Conservation (phyloP, 345 rosid genomes). For the Excoecaria cochinchinensis region DNA sequence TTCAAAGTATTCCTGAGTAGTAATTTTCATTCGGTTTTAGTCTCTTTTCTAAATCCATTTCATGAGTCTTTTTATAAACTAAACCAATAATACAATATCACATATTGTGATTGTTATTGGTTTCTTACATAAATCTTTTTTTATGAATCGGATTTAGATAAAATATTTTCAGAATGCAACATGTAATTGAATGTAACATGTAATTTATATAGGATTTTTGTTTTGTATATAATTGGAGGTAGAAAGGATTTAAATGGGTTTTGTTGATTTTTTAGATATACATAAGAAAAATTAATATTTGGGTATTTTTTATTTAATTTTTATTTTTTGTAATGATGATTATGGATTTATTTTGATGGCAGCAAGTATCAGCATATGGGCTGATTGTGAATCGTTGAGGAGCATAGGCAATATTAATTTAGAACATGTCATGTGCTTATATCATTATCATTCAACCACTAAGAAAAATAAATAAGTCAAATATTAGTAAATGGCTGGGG, state of each 20-base stretch:
- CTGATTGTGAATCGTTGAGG: background rate
- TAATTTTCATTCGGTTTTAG: background rate
- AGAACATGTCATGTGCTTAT: conserved; percentile 9
- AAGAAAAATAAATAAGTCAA: background rate
- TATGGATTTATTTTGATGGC: background rate
- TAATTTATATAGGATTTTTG: too few relatives aligned
- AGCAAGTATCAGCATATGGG: background rate
- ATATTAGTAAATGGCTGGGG: background rate
- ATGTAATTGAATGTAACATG: too few relatives aligned
- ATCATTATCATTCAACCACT: conserved; percentile 18
- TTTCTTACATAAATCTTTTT: too few relatives aligned
- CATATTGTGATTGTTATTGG: background rate
- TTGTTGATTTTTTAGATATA: too few relatives aligned
- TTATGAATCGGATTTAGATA: background rate
- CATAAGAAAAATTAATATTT: too few relatives aligned
- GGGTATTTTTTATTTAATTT: too few relatives aligned
- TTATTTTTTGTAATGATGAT: background rate
- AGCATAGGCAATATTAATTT: background rate
- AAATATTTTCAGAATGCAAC: too few relatives aligned
- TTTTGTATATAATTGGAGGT: too few relatives aligned
- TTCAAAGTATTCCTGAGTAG: conserved; percentile 68
- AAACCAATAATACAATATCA: background rate
- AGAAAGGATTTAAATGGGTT: too few relatives aligned
- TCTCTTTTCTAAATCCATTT: background rate
- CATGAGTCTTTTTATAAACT: too few relatives aligned